Evolutionary conservation across 768 basidiomycete species (phyloP).

Genomic region (Asterophora parasitica): DNA sequence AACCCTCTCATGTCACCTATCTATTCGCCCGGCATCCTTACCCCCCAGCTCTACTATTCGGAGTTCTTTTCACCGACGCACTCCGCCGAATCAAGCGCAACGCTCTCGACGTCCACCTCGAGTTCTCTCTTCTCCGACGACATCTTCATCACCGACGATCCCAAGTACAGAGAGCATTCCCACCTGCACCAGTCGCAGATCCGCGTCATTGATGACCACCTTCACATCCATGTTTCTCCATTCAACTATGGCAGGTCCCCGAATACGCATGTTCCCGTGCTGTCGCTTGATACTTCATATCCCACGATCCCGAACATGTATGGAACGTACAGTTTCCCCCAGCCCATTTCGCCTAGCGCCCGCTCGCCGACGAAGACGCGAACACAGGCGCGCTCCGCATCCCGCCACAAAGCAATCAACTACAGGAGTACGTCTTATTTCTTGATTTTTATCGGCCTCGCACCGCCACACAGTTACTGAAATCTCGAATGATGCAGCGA

Average conservation of each 20-base stretch:
- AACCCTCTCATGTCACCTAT: slow-evolving; percentile 7
- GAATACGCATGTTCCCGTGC: slow-evolving; percentile 9
- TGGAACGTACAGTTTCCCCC: slow-evolving; percentile 7
- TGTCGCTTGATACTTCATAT: slow-evolving; percentile 19
- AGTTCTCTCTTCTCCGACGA: slow-evolving; percentile 26
- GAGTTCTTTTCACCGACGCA: slow-evolving; percentile 9
- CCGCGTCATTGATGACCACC: slow-evolving; percentile 27
- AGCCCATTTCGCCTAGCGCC: slow-evolving; percentile 6
- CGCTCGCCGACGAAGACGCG: slow-evolving; percentile 8
- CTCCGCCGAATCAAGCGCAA: slow-evolving; percentile 10
- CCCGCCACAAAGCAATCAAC: slow-evolving; percentile 30
- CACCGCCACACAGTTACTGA: background rate
- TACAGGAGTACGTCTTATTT: slow-evolving; percentile 35
- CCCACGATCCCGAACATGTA: slow-evolving; percentile 10
- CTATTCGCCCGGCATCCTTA: slow-evolving; percentile 6
- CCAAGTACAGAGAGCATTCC: slow-evolving; percentile 34
- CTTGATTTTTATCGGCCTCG: background rate
- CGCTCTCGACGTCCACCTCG: slow-evolving; percentile 15
- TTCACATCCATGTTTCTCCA: slow-evolving; percentile 30
- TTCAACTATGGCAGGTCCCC: slow-evolving; percentile 18
- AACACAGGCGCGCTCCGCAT: slow-evolving; percentile 20
- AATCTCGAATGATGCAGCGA: slow-evolving; percentile 34
- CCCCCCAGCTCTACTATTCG: slow-evolving; percentile 9
- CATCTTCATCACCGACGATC: slow-evolving; percentile 33
- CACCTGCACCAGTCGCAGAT: slow-evolving; percentile 39